These are phyloP conservation scores for Chalciporus piperatoides DNA, from an alignment of 1,284 basidiomycete genomes.

Conservation along the genomic window DNA sequence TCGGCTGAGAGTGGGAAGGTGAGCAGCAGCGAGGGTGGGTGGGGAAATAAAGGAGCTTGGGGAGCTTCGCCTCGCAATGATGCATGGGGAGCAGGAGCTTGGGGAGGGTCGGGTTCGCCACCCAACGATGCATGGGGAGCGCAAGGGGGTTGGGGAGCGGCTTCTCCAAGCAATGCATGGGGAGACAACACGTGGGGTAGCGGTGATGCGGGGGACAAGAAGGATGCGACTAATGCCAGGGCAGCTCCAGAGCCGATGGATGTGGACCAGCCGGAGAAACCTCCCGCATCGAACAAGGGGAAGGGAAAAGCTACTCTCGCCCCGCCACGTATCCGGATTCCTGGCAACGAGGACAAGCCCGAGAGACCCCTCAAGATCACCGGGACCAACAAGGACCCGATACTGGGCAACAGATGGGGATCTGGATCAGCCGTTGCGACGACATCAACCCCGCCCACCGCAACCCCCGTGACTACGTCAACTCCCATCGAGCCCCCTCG, in stretches of 20 bases:
- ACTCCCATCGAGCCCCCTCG: slow-evolving; percentile 22
- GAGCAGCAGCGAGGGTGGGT: neutral
- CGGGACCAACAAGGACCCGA: slow-evolving; percentile 26
- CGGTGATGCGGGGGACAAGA: neutral
- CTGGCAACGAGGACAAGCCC: slow-evolving; percentile 16
- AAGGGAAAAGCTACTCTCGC: slow-evolving; percentile 16
- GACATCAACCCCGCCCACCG: slow-evolving; percentile 8
- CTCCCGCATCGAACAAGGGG: slow-evolving; percentile 6
- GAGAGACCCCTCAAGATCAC: slow-evolving; percentile 13
- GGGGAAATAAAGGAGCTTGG: slow-evolving; percentile 11
- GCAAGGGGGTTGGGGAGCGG: neutral
- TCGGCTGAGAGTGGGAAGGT: neutral
- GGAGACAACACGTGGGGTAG: neutral
- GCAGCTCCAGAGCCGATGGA: slow-evolving; percentile 7
- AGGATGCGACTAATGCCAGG: slow-evolving; percentile 2
- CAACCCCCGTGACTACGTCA: slow-evolving; percentile 11
- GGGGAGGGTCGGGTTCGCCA: slow-evolving; percentile 1
- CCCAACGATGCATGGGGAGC: slow-evolving; percentile 7
- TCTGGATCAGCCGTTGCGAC: neutral
- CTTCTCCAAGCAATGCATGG: neutral
- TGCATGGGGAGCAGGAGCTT: neutral
- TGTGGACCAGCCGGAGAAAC: slow-evolving; percentile 10
- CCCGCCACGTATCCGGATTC: slow-evolving; percentile 31
- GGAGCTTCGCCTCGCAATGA: slow-evolving; percentile 1
- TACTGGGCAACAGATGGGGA: slow-evolving; percentile 21